Evolutionary conservation across 2,329 filamentous ascomycete genomes (phyloP).

Genomic region (Emmonsiellopsis sp.): DNA sequence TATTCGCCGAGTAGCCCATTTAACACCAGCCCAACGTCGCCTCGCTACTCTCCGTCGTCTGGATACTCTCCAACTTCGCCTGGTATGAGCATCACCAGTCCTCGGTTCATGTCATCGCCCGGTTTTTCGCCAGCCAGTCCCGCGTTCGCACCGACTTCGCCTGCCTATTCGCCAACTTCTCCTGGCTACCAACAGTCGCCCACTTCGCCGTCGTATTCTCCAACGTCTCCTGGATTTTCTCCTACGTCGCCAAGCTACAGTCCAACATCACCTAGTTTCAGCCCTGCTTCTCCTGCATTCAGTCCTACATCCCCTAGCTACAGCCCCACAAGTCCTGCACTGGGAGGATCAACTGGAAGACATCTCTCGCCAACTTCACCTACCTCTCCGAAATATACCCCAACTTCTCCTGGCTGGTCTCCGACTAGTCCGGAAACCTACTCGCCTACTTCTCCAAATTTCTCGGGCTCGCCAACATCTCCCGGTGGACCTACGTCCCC

Average conservation of each 20-base stretch:
- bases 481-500: slow-evolving; percentile 31
- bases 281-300: slow-evolving; percentile 41
- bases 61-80: slow-evolving; percentile 70
- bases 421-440: slow-evolving; percentile 39
- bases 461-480: slow-evolving; percentile 36
- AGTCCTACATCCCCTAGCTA: slow-evolving; percentile 51
- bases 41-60: slow-evolving; percentile 52
- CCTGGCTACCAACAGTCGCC: slow-evolving; percentile 53
- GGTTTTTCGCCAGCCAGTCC: slow-evolving; percentile 47
- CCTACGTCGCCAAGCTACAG: slow-evolving; percentile 53
- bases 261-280: slow-evolving; percentile 49
- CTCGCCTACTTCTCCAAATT: slow-evolving; percentile 42
- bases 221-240: slow-evolving; percentile 46
- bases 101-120: slow-evolving; percentile 45
- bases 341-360: slow-evolving; percentile 29
- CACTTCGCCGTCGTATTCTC: slow-evolving; percentile 43
- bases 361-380: slow-evolving; percentile 37
- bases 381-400: slow-evolving; percentile 46
- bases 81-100: slow-evolving; percentile 48
- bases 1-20: slow-evolving; percentile 66
- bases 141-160: slow-evolving; percentile 53
- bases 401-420: slow-evolving; percentile 44
- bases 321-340: slow-evolving; percentile 44
- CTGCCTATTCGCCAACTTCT: slow-evolving; percentile 43
- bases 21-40: slow-evolving; percentile 62